These are phyloP conservation scores for Saccharomycopsis sp. DNA, from an alignment of 805 yeast species.

Conservation along the genomic window DNA sequence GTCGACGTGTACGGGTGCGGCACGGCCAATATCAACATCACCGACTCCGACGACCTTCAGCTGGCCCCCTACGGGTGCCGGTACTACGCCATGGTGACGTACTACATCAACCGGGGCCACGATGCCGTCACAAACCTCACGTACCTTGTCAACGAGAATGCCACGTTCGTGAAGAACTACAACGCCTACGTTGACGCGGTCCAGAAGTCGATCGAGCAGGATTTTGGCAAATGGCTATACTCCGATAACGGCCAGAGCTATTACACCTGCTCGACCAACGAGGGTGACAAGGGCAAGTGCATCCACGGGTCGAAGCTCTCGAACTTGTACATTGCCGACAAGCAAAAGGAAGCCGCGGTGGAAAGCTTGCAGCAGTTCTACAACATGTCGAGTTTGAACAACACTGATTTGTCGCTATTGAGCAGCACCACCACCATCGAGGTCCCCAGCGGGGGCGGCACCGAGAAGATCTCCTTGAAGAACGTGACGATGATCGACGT, in stretches of 20 bases:
- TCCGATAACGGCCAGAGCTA: background rate
- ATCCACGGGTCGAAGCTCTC: background rate
- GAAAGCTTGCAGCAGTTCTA: slow-evolving; percentile 4
- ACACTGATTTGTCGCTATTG: background rate
- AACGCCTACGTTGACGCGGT: slow-evolving; percentile 1
- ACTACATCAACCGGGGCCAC: slow-evolving; percentile 9
- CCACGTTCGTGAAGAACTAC: slow-evolving; percentile 8
- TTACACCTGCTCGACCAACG: slow-evolving; percentile 5
- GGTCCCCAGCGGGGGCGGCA: background rate
- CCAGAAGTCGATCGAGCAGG: slow-evolving; percentile 2
- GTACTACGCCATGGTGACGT: slow-evolving; percentile 9
- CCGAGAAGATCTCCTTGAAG: slow-evolving; percentile 1
- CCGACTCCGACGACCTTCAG: background rate
- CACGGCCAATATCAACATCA: background rate
- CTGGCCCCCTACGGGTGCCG: slow-evolving; percentile 15
- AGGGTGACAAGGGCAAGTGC: background rate
- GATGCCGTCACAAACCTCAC: slow-evolving; percentile 11
- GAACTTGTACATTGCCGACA: slow-evolving; percentile 6
- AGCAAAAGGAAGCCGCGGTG: background rate
- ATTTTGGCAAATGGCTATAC: slow-evolving; percentile 12
- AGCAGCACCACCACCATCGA: background rate
- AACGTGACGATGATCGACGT: slow-evolving; percentile 11
- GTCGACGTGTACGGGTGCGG: slow-evolving; percentile 11
- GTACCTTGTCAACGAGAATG: slow-evolving; percentile 2
- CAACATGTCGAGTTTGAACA: slow-evolving; percentile 1